A percentile compares a stretch with the other conserved stretches of the same genome.
Conservation (phyloP, 495 filamentous ascomycete genomes). For the Geopyxis carbonaria region DNA sequence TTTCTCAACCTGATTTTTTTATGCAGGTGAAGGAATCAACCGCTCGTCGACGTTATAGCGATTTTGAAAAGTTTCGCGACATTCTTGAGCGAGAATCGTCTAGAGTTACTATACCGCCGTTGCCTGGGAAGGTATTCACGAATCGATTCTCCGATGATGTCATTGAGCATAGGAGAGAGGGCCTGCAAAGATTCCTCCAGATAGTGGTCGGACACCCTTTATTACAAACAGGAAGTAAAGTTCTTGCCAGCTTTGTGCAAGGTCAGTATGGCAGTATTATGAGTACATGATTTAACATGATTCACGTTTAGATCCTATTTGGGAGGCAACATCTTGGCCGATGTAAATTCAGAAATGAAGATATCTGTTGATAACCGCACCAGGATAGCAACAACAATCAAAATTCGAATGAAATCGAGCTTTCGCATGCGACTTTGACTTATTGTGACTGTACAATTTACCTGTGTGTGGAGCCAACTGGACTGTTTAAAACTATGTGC, state of each 20-base stretch:
- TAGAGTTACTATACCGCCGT: slow-evolving; percentile 83
- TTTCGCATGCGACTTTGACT: too few species aligned
- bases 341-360: too few species aligned
- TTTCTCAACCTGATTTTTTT: not conserved
- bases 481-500: too few species aligned
- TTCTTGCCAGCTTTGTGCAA: slow-evolving; percentile 87
- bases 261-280: too few species aligned
- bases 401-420: too few species aligned
- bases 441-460: too few species aligned
- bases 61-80: slow-evolving; percentile 98
- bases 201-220: slow-evolving; percentile 95
- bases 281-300: too few species aligned
- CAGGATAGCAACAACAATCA: too few species aligned
- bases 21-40: slow-evolving; percentile 41
- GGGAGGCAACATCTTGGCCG: too few species aligned
- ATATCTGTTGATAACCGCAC: too few species aligned
- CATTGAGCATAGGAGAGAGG: slow-evolving; percentile 84
- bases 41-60: slow-evolving; percentile 85
- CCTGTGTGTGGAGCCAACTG: too few species aligned
- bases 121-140: slow-evolving; percentile 95
- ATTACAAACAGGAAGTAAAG: slow-evolving; percentile 93
- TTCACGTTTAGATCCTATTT: slow-evolving; percentile 21
- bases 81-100: slow-evolving; percentile 91
- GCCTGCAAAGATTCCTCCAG: slow-evolving; percentile 87
- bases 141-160: slow-evolving; percentile 97